A percentile compares a stretch with the other conserved stretches of the same genome.
Evolutionary conservation across 129 eudicot genomes (phyloP).

Genomic region (Cynara cardunculus): DNA sequence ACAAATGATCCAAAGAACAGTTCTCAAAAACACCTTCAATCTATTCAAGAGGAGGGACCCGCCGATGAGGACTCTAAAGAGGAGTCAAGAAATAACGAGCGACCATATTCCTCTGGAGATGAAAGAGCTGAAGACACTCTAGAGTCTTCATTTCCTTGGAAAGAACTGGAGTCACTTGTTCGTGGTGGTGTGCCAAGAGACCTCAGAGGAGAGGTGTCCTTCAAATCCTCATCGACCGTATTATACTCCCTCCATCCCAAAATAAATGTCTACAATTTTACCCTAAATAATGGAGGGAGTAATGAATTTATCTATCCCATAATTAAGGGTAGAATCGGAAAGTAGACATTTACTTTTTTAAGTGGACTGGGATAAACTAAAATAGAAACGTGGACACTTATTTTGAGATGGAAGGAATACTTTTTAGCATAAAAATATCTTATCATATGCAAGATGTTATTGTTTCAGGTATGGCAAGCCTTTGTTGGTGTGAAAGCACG

Average conservation of each 20-base stretch:
- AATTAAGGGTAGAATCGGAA: background rate
- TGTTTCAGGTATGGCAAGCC: slow-evolving; percentile 92
- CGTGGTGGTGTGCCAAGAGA: slow-evolving; percentile 91
- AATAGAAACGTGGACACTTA: background rate
- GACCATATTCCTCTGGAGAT: slow-evolving; percentile 24
- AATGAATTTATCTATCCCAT: background rate
- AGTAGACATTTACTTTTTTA: background rate
- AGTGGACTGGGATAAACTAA: background rate
- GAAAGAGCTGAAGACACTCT: slow-evolving; percentile 11
- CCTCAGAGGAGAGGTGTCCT: slow-evolving; percentile 86
- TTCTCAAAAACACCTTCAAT: slow-evolving; percentile 26
- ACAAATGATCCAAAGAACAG: slow-evolving; percentile 18
- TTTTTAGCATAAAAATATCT: slow-evolving; percentile 1
- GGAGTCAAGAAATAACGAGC: slow-evolving; percentile 24
- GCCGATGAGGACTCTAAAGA: slow-evolving; percentile 35
- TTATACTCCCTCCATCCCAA: background rate
- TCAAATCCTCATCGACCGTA: background rate
- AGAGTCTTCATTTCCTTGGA: slow-evolving; percentile 49
- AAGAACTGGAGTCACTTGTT: slow-evolving; percentile 81
- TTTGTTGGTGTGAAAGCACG: slow-evolving; percentile 90
- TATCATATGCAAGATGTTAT: slow-evolving; percentile 11
- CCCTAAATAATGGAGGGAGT: background rate
- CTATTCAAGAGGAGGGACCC: slow-evolving; percentile 36
- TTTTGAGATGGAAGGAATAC: background rate
- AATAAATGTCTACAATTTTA: background rate